These are phyloP conservation scores for Xylariaceae sp. DNA, from an alignment of 2,329 filamentous ascomycete genomes.

Conservation along the genomic window DNA sequence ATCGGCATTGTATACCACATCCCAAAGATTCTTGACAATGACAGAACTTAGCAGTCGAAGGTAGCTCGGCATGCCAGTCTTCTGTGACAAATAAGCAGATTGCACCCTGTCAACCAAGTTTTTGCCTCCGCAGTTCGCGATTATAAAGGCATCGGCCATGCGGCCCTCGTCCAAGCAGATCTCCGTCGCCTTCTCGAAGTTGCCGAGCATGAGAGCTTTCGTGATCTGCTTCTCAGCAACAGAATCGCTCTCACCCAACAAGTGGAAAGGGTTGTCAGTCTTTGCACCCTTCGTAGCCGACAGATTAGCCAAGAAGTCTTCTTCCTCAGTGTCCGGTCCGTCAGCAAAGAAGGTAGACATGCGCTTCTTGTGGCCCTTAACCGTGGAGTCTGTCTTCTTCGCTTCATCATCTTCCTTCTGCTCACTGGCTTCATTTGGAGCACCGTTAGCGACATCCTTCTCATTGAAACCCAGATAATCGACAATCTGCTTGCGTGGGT, in stretches of 20 bases:
- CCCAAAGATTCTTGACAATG: constrained; percentile 95
- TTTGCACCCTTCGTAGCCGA: constrained; percentile 85
- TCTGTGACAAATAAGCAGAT: constrained; percentile 79
- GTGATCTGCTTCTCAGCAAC: constrained; percentile 83
- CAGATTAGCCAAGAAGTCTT: constrained; percentile 81
- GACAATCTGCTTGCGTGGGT: constrained; percentile 78
- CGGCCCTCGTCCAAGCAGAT: constrained; percentile 84
- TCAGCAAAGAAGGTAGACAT: constrained; percentile 78
- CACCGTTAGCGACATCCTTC: constrained; percentile 51
- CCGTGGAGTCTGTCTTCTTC: constrained; percentile 40
- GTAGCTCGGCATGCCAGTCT: constrained; percentile 81
- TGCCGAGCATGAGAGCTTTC: constrained; percentile 77
- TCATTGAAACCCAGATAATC: constrained; percentile 85
- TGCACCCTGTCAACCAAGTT: constrained; percentile 93
- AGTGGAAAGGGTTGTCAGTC: constrained; percentile 89
- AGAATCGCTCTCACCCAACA: constrained; percentile 79
- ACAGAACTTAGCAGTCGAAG: constrained; percentile 85
- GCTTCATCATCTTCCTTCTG: constrained; percentile 38
- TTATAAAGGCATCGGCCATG: constrained; percentile 94
- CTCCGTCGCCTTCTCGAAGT: constrained; percentile 85
- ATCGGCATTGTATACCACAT: constrained; percentile 94
- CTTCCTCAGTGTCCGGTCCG: constrained; percentile 59
- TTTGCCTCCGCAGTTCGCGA: constrained; percentile 93
- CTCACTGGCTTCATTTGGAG: constrained; percentile 32
- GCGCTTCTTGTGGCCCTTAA: constrained; percentile 48